Evolutionary conservation across 768 basidiomycete species (phyloP).

Genomic region (Suillus placidus): DNA sequence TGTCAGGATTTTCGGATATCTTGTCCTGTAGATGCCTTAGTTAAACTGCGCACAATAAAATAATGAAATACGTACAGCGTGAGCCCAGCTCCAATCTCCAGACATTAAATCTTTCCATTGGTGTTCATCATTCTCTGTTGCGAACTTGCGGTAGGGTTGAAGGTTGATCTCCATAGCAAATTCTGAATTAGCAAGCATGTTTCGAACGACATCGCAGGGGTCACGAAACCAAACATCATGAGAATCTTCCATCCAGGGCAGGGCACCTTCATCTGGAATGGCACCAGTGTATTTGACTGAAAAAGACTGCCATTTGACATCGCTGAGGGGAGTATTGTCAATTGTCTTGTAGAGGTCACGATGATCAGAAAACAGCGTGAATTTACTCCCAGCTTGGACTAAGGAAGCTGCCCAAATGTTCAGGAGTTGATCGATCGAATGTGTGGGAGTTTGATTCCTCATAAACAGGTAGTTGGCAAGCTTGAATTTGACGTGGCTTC

Average conservation of each 20-base stretch:
- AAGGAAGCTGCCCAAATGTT: constrained; percentile 11
- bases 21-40: constrained; percentile 8
- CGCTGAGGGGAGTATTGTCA: constrained; percentile 28
- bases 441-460: constrained; percentile 23
- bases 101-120: constrained; percentile 27
- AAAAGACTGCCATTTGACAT: constrained; percentile 33
- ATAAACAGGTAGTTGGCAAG: constrained; percentile 23
- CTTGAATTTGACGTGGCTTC: constrained; percentile 19
- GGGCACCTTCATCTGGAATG: constrained; percentile 14
- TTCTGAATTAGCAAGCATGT: constrained; percentile 27
- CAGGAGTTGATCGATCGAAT: constrained; percentile 16
- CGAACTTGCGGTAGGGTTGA: constrained; percentile 19
- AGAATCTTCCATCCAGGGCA: constrained; percentile 29
- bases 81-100: constrained; percentile 24
- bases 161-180: constrained; percentile 24
- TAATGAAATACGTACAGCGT: constrained; percentile 25
- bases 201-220: constrained; percentile 18
- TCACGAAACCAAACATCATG: constrained; percentile 33
- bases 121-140: constrained; percentile 5
- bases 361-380: constrained; percentile 26
- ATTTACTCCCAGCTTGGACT: constrained; percentile 8
- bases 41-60: not conserved
- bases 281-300: constrained; percentile 22
- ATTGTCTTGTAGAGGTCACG: constrained; percentile 28
- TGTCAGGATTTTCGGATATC: constrained; percentile 15